Evolutionary conservation across 192 early-diverging fungal genomes (phyloP).

Genomic region (Pilobolus umbonatus): DNA sequence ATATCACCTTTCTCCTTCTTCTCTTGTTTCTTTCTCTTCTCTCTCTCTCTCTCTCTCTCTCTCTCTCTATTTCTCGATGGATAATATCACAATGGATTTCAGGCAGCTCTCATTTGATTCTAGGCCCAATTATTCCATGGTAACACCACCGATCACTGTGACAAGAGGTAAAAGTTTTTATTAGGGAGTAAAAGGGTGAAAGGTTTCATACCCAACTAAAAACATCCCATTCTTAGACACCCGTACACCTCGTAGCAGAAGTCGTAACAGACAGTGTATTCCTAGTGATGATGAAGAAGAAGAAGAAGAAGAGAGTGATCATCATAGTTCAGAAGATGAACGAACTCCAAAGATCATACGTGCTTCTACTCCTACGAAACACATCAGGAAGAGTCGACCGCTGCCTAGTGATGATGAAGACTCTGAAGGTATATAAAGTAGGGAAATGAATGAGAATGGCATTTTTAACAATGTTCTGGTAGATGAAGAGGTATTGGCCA

Average conservation of each 20-base stretch:
- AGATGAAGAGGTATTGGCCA: background rate
- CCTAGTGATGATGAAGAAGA: constrained; percentile 29
- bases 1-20: background rate
- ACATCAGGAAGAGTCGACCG: constrained; percentile 14
- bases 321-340: constrained; percentile 5
- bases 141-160: constrained; percentile 3
- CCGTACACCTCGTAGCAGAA: constrained; percentile 1
- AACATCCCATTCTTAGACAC: too few relatives aligned
- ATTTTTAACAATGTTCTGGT: background rate
- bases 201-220: constrained; percentile 14
- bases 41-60: constrained; percentile 1
- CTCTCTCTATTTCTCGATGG: constrained; percentile 16
- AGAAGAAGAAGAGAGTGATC: constrained; percentile 19
- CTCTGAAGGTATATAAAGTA: constrained; percentile 6
- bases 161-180: constrained; percentile 10
- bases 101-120: constrained; percentile 19
- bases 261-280: constrained; percentile 17
- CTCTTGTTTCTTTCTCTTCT: background rate
- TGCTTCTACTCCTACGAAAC: constrained; percentile 7
- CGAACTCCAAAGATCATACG: background rate
- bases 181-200: background rate
- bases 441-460: background rate
- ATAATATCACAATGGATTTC: constrained; percentile 23
- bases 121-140: constrained; percentile 1
- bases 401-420: constrained; percentile 30